These are phyloP conservation scores for Penicillium arizonense DNA, from an alignment of 495 filamentous ascomycete species.

Conservation along the genomic window DNA sequence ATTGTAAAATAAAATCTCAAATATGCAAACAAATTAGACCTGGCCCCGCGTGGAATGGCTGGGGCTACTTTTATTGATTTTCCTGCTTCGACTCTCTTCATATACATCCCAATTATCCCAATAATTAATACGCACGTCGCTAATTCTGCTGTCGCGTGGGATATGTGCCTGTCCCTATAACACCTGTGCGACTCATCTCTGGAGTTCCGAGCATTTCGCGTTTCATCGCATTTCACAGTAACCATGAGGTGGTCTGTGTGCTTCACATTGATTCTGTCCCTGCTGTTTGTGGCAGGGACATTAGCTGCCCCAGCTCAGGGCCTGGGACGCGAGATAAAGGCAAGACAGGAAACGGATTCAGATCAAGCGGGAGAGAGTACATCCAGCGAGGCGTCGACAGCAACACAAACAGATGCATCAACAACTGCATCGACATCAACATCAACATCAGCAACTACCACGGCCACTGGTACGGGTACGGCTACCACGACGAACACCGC, in stretches of 20 bases:
- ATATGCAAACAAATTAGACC: too few species aligned
- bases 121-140: too few species aligned
- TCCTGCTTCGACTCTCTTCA: too few species aligned
- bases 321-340: background rate
- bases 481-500: too few species aligned
- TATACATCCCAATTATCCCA: too few species aligned
- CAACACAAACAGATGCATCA: slow-evolving; percentile 3
- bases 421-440: slow-evolving; percentile 10
- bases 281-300: slow-evolving; percentile 8
- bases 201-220: background rate
- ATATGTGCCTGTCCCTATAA: too few species aligned
- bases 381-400: background rate
- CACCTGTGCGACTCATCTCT: background rate
- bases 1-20: too few species aligned
- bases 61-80: too few species aligned
- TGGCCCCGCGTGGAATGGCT: too few species aligned
- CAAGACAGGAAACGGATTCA: slow-evolving; percentile 1
- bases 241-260: slow-evolving; percentile 23
- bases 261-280: slow-evolving; percentile 6
- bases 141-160: too few species aligned
- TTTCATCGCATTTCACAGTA: background rate
- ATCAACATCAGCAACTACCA: slow-evolving; percentile 9
- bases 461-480: background rate
- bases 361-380: slow-evolving; percentile 5
- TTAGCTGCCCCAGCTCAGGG: slow-evolving; percentile 16